Evolutionary conservation across 2,329 filamentous ascomycete genomes (phyloP), one percentile per base, ranked within the genome.

Genomic region (Nakataea oryzae): DNA sequence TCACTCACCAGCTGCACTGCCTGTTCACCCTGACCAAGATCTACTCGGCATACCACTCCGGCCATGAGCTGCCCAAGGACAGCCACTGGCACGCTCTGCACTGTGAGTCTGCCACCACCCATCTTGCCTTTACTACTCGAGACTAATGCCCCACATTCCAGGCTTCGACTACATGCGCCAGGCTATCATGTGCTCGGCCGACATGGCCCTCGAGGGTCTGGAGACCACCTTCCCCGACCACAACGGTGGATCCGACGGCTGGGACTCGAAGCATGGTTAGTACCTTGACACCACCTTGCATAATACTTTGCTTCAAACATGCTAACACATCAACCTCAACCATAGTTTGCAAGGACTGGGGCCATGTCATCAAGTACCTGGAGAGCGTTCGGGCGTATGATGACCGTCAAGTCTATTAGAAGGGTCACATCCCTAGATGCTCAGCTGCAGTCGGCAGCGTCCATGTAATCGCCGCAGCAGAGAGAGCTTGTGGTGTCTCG

Each of bases 41-140:
- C 7, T 78, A 78, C 69, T 77, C 75, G 0, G 76, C 75, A 27
- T 68, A 78, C 58, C 73, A 70, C 58, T 71, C 74, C 3, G 71
- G 72, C 63, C 72, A 74, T 64, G 66, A 71, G 57, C 70, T 78
- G 50, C 75, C 75, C 24, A 71, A 74, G 28, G 76, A 78, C 64
- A 74, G 78, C 68, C 75, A 78, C 68, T 78, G 75, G 74, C 77
- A 79, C 68, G 76, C 79, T 72, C 74, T 76, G 61, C 78, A 79
- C 70, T 59, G 57, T 41, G 14, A 21, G 34, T 41, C 14, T 41
- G 4, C 7, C 14, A 12, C 6, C 7, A 12, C 8, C 34, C 34
- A 1, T 30, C 11, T 30, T 6, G 13, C 6, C 34, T 41, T 4
- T 17, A 12, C 2, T 41, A 14, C 34, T 41, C 12, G 34, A 17